Evolutionary conservation across 1,284 basidiomycete species (phyloP).

Genomic region (Filobasidium uniguttulatum): DNA sequence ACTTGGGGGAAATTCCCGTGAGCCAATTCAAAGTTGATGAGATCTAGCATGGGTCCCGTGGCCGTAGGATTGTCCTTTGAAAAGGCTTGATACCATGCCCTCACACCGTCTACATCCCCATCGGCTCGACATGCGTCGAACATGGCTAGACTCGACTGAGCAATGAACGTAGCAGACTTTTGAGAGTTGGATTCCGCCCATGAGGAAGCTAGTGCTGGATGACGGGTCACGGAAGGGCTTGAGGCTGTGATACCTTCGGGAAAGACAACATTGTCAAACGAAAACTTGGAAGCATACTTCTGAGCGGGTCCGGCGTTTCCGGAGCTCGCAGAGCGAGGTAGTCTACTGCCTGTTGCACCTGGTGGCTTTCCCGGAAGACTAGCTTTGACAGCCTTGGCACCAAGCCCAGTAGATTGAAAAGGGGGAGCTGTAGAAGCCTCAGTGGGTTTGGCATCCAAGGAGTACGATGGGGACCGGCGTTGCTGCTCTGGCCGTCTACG

Average conservation of each 20-base stretch:
- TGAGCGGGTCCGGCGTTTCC: not conserved
- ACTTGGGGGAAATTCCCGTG: constrained; percentile 33
- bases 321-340: not conserved
- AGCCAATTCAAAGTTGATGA: constrained; percentile 36
- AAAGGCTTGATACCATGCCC: constrained; percentile 32
- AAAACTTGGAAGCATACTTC: not conserved
- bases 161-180: not conserved
- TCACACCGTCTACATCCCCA: constrained; percentile 31
- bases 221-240: constrained; percentile 7
- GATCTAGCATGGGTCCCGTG: constrained; percentile 29
- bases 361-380: not conserved
- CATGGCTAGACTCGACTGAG: constrained; percentile 26
- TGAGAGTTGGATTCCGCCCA: constrained; percentile 4
- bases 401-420: not conserved
- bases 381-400: not conserved
- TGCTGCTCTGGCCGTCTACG: constrained; percentile 8
- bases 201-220: constrained; percentile 3
- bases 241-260: constrained; percentile 9
- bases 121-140: constrained; percentile 37
- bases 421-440: constrained; percentile 6
- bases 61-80: constrained; percentile 31
- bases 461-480: constrained; percentile 12
- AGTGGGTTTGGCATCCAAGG: too few species aligned
- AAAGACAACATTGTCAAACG: constrained; percentile 5
- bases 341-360: not conserved